Conservation (phyloP, 257 asterid species). For the Penstemon davidsonii region DNA sequence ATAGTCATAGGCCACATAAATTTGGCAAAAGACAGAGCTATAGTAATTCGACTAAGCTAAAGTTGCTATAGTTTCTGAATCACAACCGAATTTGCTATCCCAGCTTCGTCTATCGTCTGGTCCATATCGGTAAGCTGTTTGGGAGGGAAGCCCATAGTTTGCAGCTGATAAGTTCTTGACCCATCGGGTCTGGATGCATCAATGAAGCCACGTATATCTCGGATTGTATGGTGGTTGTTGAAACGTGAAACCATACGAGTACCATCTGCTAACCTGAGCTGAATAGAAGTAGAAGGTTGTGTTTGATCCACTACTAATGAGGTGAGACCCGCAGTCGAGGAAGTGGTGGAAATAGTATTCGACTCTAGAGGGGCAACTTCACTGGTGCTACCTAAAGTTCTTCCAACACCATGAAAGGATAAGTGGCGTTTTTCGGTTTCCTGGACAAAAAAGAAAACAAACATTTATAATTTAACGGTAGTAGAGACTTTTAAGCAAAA, state of each 20-base stretch:
- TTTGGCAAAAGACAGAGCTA: too few species aligned
- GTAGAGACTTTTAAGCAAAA: too few species aligned
- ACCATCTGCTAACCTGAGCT: constrained; percentile 88
- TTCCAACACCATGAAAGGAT: constrained; percentile 63
- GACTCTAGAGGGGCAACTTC: constrained; percentile 32
- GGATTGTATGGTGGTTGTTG: constrained; percentile 65
- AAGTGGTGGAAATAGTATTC: constrained; percentile 17
- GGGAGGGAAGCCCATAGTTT: constrained; percentile 84
- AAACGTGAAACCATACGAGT: constrained; percentile 82
- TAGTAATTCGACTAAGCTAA: too few species aligned
- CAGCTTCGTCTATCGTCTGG: constrained; percentile 82
- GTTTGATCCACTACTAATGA: constrained; percentile 60
- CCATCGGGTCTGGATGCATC: constrained; percentile 75
- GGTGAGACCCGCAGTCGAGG: constrained; percentile 47
- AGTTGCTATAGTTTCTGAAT: constrained; percentile 60
- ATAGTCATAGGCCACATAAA: too few species aligned
- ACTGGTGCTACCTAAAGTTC: constrained; percentile 45
- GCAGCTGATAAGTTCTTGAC: constrained; percentile 63
- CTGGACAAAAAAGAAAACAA: constrained; percentile 30
- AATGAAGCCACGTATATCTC: constrained; percentile 78
- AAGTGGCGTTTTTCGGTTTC: constrained; percentile 36
- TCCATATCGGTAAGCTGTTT: constrained; percentile 60
- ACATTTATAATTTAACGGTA: not conserved
- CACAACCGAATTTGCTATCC: constrained; percentile 78
- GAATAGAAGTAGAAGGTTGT: constrained; percentile 68